Base-by-base conservation (phyloP, 495 filamentous ascomycete species). In the Cercophora newfieldiana region DNA sequence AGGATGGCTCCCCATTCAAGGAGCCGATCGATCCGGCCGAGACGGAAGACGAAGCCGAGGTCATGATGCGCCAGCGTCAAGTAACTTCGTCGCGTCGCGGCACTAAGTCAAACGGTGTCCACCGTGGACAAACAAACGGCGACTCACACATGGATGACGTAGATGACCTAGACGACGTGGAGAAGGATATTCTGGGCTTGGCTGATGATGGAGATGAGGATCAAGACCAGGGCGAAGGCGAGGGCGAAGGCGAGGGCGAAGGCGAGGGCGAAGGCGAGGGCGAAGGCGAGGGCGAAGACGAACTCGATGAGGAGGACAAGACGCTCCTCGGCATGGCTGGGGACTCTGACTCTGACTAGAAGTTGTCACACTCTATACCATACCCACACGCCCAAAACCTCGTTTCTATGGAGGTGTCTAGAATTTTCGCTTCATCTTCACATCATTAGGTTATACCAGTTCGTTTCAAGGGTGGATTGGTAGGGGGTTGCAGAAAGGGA, bases 261-360 rank as follows among this genome's bases (percentile, higher is more conserved):
- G 78, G 84, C 7, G 82, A 85, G 60, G 77, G 77, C 48, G 72
- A 81, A 30, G 77, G 84, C 14, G 79, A 87, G 66, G 76, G 87
- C 16, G 82, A 86, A 58, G 78, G 81, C 61, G 79, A 83, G 28
- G 83, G 77, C 48, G 72, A 81, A 30, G 77, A 84, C 14, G 79
- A 87, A 66, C 76, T 87, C 16, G 82, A 86, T 58, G 78, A 81
- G 63, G 79, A 83, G 28, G 83, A 84, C 21, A 85, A 84, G 73
- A 81, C 77, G 25, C 65, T 85, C 33, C 61, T 85, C 3, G 80
- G 81, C 6, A 67, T 84, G 37, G 75, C 79, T 26, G 81, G 77
- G 1, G 81, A 83, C 22, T 72, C 73, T 19, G 78, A 81, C 50
- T 79, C 79, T 26, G 79, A 81, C 63, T 78, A 72, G 55, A 12